phyloP scores from a whole-genome alignment of 371 early-diverging fungal genomes.

The Apophysomyces ossiformis region DNA sequence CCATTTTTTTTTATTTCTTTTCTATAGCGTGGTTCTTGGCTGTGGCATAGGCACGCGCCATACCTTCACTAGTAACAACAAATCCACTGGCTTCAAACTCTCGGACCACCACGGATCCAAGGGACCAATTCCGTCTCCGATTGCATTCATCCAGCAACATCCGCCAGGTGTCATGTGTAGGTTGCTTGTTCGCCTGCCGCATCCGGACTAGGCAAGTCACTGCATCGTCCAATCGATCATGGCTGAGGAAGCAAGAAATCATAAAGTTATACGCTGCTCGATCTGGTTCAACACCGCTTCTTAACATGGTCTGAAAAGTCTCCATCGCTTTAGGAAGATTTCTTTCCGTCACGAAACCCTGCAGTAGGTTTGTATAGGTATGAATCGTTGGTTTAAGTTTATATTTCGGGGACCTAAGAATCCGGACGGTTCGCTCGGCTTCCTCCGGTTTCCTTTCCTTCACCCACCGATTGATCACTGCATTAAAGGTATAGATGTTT shows the following conservation, averaged over 20 bases:
- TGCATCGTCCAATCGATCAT: constrained; percentile 43
- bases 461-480: constrained; percentile 50
- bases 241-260: constrained; percentile 41
- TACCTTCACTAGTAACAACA: constrained; percentile 31
- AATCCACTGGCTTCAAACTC: constrained; percentile 42
- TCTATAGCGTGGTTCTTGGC: constrained; percentile 31
- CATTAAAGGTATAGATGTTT: constrained; percentile 51
- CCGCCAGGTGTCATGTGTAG: constrained; percentile 47
- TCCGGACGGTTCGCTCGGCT: constrained; percentile 41
- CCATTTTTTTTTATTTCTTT: constrained; percentile 18
- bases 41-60: constrained; percentile 36
- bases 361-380: constrained; percentile 50
- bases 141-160: constrained; percentile 39
- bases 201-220: constrained; percentile 37
- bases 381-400: constrained; percentile 42
- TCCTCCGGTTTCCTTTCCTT: constrained; percentile 27
- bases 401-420: constrained; percentile 19
- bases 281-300: constrained; percentile 38
- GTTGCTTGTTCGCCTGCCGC: constrained; percentile 25
- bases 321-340: constrained; percentile 40
- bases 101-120: constrained; percentile 28
- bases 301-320: constrained; percentile 40
- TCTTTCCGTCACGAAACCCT: constrained; percentile 39
- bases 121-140: constrained; percentile 27
- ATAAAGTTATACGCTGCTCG: constrained; percentile 52